phyloP scores from a whole-genome alignment of 768 basidiomycete species.

The Pleurotus salmoneostramineus region DNA sequence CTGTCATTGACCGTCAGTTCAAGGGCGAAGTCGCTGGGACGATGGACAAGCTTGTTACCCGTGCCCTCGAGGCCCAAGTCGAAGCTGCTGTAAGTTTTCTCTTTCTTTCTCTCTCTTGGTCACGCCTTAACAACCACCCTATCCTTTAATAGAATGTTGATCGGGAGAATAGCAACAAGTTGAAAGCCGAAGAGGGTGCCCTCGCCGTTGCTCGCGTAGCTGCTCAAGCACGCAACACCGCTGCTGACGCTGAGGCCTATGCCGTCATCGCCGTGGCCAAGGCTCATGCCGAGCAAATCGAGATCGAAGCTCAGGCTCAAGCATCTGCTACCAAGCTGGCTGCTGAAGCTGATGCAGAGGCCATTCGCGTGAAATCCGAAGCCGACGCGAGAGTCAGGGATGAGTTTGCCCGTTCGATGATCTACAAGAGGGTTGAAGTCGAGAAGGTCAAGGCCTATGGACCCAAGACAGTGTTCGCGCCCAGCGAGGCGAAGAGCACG shows the following conservation, averaged over 20 bases:
- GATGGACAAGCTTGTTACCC: constrained; percentile 79
- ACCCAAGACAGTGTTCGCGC: constrained; percentile 63
- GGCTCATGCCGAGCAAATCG: constrained; percentile 64
- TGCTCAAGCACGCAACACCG: constrained; percentile 57
- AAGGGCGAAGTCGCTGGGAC: constrained; percentile 84
- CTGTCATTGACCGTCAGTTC: constrained; percentile 85
- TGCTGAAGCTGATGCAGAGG: constrained; percentile 72
- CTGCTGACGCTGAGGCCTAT: constrained; percentile 77
- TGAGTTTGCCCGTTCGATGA: constrained; percentile 74
- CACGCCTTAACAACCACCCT: neutral
- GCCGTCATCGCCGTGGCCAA: constrained; percentile 68
- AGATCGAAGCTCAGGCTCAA: constrained; percentile 73
- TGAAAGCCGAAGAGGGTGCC: constrained; percentile 81
- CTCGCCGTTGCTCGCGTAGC: constrained; percentile 78
- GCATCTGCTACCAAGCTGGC: constrained; percentile 75
- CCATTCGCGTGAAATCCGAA: constrained; percentile 56
- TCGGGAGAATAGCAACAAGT: constrained; percentile 82
- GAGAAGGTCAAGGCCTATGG: constrained; percentile 63
- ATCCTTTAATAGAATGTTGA: constrained; percentile 60
- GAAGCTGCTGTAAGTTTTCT: constrained; percentile 65
- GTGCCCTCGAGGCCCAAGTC: constrained; percentile 83
- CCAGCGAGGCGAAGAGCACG: constrained; percentile 53
- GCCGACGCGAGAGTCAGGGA: constrained; percentile 65
- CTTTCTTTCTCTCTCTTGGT: neutral
- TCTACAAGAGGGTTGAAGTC: constrained; percentile 62